A percentile compares a stretch with the other conserved stretches of the same genome.
Conservation (phyloP, 257 asterid species). For the Solanum dulcamara region DNA sequence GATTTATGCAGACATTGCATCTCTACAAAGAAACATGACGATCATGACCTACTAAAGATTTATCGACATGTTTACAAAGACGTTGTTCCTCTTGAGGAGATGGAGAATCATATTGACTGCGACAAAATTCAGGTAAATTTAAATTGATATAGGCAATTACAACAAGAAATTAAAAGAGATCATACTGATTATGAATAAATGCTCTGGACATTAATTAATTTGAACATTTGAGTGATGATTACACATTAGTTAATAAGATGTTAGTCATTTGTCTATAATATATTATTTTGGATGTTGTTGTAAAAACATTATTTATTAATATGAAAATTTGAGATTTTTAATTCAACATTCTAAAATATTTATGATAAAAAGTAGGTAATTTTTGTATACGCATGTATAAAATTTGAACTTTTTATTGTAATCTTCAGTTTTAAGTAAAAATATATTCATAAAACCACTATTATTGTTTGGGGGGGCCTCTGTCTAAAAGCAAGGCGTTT, state of each 20-base stretch:
- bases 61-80: conserved; percentile 24
- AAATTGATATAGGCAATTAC: neutral
- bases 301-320: too few relatives aligned
- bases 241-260: neutral
- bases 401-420: too few relatives aligned
- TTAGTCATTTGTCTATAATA: neutral
- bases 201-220: neutral
- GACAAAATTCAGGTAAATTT: conserved; percentile 14
- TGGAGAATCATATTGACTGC: conserved; percentile 9
- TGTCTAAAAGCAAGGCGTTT: neutral
- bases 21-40: neutral
- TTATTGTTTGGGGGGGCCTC: neutral
- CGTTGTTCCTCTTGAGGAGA: conserved; percentile 15
- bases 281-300: too few relatives aligned
- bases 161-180: neutral
- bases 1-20: conserved; percentile 27
- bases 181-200: neutral
- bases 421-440: too few relatives aligned
- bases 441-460: neutral
- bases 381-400: too few relatives aligned
- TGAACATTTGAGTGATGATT: neutral
- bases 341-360: too few relatives aligned
- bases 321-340: too few relatives aligned
- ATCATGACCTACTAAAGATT: conserved; percentile 6
- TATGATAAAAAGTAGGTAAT: neutral